phyloP scores from a whole-genome alignment of 1,139 yeast genomes.

The Sugiyamaella xylanicola region DNA sequence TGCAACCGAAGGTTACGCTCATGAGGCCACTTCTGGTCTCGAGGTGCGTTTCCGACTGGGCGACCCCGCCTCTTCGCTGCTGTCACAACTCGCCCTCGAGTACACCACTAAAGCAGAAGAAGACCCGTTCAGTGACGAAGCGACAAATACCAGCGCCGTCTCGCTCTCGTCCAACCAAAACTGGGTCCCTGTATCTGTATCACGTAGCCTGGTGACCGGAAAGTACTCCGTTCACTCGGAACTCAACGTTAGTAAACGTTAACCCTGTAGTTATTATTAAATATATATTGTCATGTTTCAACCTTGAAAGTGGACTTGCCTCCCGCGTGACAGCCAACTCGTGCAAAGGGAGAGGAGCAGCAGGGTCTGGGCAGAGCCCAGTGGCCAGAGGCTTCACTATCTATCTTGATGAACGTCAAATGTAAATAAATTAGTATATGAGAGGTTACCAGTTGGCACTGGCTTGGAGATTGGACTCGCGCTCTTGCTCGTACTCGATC shows the following conservation, averaged over 20 bases:
- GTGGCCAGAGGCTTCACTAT: background rate
- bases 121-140: constrained; percentile 28
- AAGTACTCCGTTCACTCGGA: constrained; percentile 32
- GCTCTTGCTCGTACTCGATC: constrained; percentile 79
- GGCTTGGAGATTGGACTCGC: constrained; percentile 10
- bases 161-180: constrained; percentile 18
- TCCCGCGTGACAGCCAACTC: no score
- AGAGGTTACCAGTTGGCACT: constrained; percentile 10
- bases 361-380: constrained; percentile 1
- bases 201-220: constrained; percentile 28
- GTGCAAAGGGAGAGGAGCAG: background rate
- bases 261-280: background rate
- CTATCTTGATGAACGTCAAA: no score
- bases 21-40: constrained; percentile 39
- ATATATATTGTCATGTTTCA: background rate
- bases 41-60: constrained; percentile 35
- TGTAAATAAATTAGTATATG: constrained; percentile 10
- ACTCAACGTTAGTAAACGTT: constrained; percentile 30
- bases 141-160: constrained; percentile 16
- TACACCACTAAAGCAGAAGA: constrained; percentile 14
- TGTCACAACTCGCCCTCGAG: constrained; percentile 13
- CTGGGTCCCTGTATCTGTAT: constrained; percentile 27
- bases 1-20: constrained; percentile 40
- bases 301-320: no score
- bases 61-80: constrained; percentile 3